Conservation (phyloP, 768 basidiomycete genomes). For the Podaxis sp. region DNA sequence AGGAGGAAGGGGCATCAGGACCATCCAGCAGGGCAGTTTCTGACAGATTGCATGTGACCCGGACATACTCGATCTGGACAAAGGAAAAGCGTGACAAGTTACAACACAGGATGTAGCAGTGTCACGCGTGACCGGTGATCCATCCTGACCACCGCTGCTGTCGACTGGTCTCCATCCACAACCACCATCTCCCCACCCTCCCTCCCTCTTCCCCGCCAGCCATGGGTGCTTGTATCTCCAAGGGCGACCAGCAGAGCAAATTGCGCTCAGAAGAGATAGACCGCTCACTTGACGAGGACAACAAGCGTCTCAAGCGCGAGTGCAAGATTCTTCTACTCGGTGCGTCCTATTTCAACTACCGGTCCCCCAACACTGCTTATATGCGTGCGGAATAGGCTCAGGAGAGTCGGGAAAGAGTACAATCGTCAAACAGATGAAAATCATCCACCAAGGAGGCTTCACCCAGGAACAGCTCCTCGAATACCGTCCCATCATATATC, state of each 20-base stretch:
- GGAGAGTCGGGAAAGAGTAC: constrained; percentile 96
- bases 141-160: constrained; percentile 8
- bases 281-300: constrained; percentile 83
- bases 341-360: constrained; percentile 33
- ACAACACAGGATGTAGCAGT: neutral
- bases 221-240: constrained; percentile 73
- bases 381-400: constrained; percentile 54
- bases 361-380: neutral
- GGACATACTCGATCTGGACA: neutral
- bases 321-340: constrained; percentile 94
- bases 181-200: constrained; percentile 5
- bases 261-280: constrained; percentile 75
- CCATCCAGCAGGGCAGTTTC: neutral
- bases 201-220: neutral
- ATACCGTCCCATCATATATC: constrained; percentile 78
- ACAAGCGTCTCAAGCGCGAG: constrained; percentile 76
- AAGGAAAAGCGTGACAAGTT: neutral
- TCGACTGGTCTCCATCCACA: constrained; percentile 12
- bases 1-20: neutral
- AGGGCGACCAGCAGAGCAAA: constrained; percentile 54
- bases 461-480: constrained; percentile 70
- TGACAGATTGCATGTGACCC: constrained; percentile 2
- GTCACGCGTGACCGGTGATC: constrained; percentile 5
- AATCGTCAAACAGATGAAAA: constrained; percentile 99
- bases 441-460: constrained; percentile 93